Evolutionary conservation across 129 eudicot species (phyloP), one percentile per base, ranked within the genome.

Genomic region (Lonicera japonica): DNA sequence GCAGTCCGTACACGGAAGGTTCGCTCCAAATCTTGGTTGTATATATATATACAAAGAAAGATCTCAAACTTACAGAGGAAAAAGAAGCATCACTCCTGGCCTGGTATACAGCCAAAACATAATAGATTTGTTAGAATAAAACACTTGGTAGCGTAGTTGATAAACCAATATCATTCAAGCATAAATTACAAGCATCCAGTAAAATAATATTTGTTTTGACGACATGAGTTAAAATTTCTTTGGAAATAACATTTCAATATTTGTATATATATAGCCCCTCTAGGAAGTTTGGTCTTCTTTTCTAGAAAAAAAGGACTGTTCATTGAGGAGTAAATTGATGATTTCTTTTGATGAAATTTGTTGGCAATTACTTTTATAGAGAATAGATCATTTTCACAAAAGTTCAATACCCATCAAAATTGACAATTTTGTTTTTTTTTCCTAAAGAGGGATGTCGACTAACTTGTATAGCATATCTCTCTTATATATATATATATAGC

Each of bases 31-130:
- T n/a, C n/a, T n/a, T n/a, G n/a, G n/a, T n/a, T 55, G 16, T 8
- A 13, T 56, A 8, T 41, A 15, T 24, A 25, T 19, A 5, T 1
- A 4, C 2, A 59, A 25, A 14, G 15, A 21, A 7, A 48, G 29
- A 58, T 24, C 3, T 20, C 11, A 3, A 56, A 68, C 97, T 91
- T 87, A 91, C 98, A 87, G 65, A n/a, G 98, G 98, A 75, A 68
- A 91, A 17, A 91, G 73, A 80, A 91, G 98, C 94, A 87, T 87
- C 64, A 84, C 78, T 59, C 90, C 96, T 3, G 98, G 98, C 70
- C 98, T 91, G 82, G n/a, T 68, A 24, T 34, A 54, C 21, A 13
- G 66, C 2, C 18, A 55, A 70, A 61, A 63, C 34, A 25, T 10
- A 61, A 36, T 47, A 11, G 48, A 48, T 1, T 3, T 19, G 29